These are phyloP conservation scores for Ophiognomonia clavigignenti-juglandacearum DNA, from an alignment of 2,329 filamentous ascomycete species.

Conservation along the genomic window DNA sequence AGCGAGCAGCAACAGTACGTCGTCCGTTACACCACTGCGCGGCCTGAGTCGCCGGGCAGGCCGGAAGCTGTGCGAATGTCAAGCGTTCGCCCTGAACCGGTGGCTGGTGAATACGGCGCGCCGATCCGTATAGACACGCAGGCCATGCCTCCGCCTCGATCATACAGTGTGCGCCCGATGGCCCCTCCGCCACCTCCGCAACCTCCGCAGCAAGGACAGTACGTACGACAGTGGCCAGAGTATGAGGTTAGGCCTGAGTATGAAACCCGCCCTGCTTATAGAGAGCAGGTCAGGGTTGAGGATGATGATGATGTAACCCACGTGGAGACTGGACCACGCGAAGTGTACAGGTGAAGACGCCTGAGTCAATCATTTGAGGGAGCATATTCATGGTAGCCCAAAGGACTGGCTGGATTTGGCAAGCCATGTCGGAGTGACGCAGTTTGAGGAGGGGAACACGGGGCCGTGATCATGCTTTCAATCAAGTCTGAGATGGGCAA, in stretches of 20 bases:
- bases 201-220: constrained; percentile 13
- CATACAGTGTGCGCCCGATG: constrained; percentile 32
- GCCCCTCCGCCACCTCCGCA: constrained; percentile 18
- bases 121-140: constrained; percentile 28
- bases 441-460: neutral
- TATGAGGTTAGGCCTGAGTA: constrained; percentile 10
- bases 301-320: constrained; percentile 34
- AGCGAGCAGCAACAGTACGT: constrained; percentile 47
- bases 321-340: constrained; percentile 10
- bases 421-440: no score
- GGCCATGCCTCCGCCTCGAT: constrained; percentile 24
- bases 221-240: constrained; percentile 14
- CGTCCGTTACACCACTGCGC: constrained; percentile 49
- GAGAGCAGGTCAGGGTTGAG: constrained; percentile 2
- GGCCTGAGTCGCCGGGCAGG: constrained; percentile 37
- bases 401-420: no score
- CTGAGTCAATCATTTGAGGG: no score
- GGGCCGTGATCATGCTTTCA: neutral
- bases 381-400: no score
- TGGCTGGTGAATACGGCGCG: constrained; percentile 44
- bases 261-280: neutral
- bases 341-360: constrained; percentile 9
- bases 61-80: constrained; percentile 36
- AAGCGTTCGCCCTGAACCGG: constrained; percentile 52
- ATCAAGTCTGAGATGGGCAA: neutral